phyloP scores from a whole-genome alignment of 192 early-diverging fungal species.

The Coemansia guatemalensis region DNA sequence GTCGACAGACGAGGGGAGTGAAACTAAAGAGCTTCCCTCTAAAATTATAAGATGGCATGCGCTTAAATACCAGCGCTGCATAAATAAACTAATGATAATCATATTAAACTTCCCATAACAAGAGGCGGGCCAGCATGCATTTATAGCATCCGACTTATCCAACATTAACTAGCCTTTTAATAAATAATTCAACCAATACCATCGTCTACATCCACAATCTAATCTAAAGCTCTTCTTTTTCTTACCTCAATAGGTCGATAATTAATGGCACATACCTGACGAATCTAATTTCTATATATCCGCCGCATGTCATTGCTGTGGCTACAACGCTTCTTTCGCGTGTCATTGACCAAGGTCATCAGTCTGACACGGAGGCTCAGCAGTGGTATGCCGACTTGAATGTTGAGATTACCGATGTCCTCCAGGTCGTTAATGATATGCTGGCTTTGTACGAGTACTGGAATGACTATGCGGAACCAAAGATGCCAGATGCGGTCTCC shows the following conservation, averaged over 20 bases:
- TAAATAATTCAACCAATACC: too few relatives aligned
- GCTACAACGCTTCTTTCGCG: constrained; percentile 69
- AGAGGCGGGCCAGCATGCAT: too few relatives aligned
- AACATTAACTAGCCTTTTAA: too few relatives aligned
- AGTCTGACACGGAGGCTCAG: constrained; percentile 58
- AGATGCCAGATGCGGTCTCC: constrained; percentile 45
- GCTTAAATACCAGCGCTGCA: too few relatives aligned
- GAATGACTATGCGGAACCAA: constrained; percentile 64
- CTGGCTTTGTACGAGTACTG: constrained; percentile 69
- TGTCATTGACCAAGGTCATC: constrained; percentile 39
- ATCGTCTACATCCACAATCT: too few relatives aligned
- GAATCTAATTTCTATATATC: constrained; percentile 77
- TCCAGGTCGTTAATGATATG: constrained; percentile 76
- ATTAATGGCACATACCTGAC: constrained; percentile 83
- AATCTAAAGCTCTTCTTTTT: not conserved
- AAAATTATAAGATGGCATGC: too few relatives aligned
- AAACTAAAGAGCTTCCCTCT: too few relatives aligned
- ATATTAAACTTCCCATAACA: too few relatives aligned
- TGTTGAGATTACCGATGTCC: constrained; percentile 73
- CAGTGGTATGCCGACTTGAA: constrained; percentile 83
- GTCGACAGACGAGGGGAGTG: too few relatives aligned
- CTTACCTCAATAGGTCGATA: constrained; percentile 51
- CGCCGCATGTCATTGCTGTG: constrained; percentile 87
- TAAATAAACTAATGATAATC: too few relatives aligned
- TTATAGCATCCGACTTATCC: too few relatives aligned